These are phyloP conservation scores for Penicillium sp. DNA, from an alignment of 2,329 filamentous ascomycete species.

Conservation along the genomic window DNA sequence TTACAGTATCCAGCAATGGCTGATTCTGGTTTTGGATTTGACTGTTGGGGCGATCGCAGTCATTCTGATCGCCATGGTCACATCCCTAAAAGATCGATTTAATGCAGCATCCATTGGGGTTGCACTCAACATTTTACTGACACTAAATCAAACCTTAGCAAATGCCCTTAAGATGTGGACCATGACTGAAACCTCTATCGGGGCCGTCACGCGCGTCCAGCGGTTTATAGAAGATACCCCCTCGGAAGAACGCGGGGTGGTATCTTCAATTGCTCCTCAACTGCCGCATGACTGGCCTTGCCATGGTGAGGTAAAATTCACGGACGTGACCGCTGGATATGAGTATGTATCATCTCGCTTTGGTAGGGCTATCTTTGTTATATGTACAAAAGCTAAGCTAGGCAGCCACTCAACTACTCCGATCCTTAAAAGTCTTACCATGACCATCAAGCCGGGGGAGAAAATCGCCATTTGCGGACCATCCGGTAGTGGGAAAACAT, in stretches of 20 bases:
- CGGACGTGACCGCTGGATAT: not conserved
- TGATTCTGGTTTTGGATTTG: not conserved
- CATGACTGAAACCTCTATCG: not conserved
- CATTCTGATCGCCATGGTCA: not conserved
- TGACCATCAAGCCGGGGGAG: conserved; percentile 1
- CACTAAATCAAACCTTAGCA: not conserved
- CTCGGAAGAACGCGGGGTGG: not conserved
- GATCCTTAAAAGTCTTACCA: conserved; percentile 1
- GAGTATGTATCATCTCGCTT: not conserved
- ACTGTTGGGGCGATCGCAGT: not conserved
- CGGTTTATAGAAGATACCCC: not conserved
- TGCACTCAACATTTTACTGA: not conserved
- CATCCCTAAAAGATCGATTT: not conserved
- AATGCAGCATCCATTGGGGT: not conserved
- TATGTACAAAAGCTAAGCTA: not conserved
- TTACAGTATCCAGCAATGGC: conserved; percentile 1
- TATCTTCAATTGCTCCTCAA: not conserved
- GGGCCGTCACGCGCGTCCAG: not conserved
- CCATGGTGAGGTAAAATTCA: not conserved
- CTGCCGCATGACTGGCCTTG: not conserved
- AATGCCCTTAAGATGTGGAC: conserved; percentile 1
- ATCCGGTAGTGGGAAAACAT: not conserved
- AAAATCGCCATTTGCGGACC: conserved; percentile 12
- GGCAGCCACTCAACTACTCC: not conserved
- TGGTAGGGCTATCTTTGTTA: no score